A percentile compares a stretch with the other conserved stretches of the same genome.
Conservation (phyloP, 352 stramenopile genomes). For the Thalassiosira oceanica region DNA sequence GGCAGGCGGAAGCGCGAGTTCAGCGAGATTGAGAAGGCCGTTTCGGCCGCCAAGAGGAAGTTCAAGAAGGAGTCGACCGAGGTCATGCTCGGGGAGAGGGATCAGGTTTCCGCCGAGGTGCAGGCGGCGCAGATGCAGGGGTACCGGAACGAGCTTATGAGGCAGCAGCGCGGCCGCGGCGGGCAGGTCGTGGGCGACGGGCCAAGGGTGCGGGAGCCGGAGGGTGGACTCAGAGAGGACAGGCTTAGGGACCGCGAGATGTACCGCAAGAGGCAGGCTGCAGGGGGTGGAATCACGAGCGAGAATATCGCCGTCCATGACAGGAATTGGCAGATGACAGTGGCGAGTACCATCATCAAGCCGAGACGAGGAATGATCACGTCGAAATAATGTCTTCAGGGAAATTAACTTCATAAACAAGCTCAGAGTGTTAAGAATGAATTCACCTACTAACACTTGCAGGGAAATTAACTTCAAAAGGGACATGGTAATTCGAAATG, state of each 20-base stretch:
- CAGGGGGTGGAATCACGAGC: slow-evolving; percentile 65
- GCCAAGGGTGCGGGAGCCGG: slow-evolving; percentile 66
- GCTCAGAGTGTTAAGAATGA: not conserved
- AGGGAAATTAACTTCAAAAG: too few species aligned
- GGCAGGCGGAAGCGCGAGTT: slow-evolving; percentile 62
- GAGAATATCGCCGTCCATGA: slow-evolving; percentile 71
- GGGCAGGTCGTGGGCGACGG: slow-evolving; percentile 21
- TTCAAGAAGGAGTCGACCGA: slow-evolving; percentile 77
- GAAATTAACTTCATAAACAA: not conserved
- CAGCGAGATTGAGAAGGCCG: slow-evolving; percentile 67
- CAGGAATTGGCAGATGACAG: slow-evolving; percentile 73
- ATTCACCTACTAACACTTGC: too few species aligned
- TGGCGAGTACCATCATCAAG: slow-evolving; percentile 44
- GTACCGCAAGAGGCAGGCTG: slow-evolving; percentile 72
- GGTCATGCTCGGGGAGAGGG: slow-evolving; percentile 75
- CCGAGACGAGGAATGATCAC: slow-evolving; percentile 15
- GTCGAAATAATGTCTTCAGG: too few species aligned
- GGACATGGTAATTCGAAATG: too few species aligned
- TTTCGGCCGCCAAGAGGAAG: slow-evolving; percentile 62
- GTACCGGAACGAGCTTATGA: slow-evolving; percentile 76
- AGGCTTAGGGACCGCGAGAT: slow-evolving; percentile 72
- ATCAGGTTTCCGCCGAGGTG: slow-evolving; percentile 76
- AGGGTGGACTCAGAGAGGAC: slow-evolving; percentile 58
- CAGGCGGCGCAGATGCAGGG: slow-evolving; percentile 72
- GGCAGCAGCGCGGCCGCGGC: slow-evolving; percentile 40